Evolutionary conservation across 257 asterid genomes (phyloP).

Genomic region (Solanum rostratum): DNA sequence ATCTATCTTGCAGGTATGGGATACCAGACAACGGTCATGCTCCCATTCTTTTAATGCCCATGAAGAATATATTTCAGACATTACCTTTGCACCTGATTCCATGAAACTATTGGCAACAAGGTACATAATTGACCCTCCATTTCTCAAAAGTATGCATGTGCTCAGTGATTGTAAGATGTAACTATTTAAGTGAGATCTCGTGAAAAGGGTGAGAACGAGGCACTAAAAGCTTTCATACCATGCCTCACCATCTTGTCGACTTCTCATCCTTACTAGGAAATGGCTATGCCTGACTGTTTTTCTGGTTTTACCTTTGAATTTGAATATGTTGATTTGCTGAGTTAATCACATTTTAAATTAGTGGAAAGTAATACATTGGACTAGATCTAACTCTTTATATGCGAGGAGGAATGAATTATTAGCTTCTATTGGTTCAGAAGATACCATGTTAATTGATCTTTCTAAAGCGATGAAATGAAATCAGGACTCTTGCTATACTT

Average conservation of each 20-base stretch:
- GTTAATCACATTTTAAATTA: neutral
- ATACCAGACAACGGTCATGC: constrained; percentile 82
- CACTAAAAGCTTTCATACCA: neutral
- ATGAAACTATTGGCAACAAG: constrained; percentile 73
- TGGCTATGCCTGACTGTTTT: neutral
- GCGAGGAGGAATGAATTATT: neutral
- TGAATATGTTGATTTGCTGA: neutral
- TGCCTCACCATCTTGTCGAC: neutral
- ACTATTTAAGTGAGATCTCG: neutral
- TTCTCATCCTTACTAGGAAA: neutral
- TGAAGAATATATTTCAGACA: constrained; percentile 81
- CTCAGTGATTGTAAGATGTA: neutral
- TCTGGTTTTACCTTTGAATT: neutral
- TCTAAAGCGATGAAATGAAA: neutral
- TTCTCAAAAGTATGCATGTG: neutral
- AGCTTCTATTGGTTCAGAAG: neutral
- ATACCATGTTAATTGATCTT: neutral
- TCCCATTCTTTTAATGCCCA: constrained; percentile 57
- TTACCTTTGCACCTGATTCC: constrained; percentile 72
- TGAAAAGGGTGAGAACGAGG: neutral
- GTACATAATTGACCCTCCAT: constrained; percentile 14
- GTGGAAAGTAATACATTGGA: neutral
- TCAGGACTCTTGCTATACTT: neutral
- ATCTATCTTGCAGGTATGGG: constrained; percentile 60
- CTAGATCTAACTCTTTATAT: neutral